Base-by-base conservation (phyloP, 208 protist genomes). In the Lotmaria passim region DNA sequence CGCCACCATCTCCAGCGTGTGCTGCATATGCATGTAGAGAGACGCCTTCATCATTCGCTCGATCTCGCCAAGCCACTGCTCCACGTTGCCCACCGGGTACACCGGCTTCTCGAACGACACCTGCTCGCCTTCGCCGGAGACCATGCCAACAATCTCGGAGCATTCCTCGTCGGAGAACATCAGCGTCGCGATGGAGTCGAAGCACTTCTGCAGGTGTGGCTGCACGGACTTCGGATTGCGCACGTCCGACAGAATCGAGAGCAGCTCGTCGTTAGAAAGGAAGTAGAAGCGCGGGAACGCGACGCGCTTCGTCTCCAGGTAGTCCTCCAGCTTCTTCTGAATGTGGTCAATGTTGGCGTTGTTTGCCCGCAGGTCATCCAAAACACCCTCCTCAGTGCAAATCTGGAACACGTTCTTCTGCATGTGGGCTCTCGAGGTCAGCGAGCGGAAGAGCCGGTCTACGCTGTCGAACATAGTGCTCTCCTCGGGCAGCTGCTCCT, bases 261-360 rank as follows among this genome's bases (percentile, higher is more conserved):
- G 90, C 52, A 99, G 82, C 81, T 99, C 98, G 83, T 99, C 98
- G 81, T 99, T 98, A 33, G 97, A 99, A 7, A 99, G 80, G 79
- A 99, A 99, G 81, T 98, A 99, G 80, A 99, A 99, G 19, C 98
- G 89, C 50, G 98, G 97, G 75, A 99, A 99, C 14, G 91, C 93
- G 48, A 90, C 81, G 46, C 98, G 80, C 81, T 99, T 99, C 23
- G 97, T 98, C 63, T 99, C 97, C 17, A 99, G 82, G 77, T 99
- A 99, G 39, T 98, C 91, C 74, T 98, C 94, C 23, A 99, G 72
- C 50, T 82, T 81, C 83, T 99, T 99, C 67, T 98, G 96, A 69
- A 99, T 97, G 43, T 93, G 76, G 66, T 98, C 98, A 56, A 99
- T 95, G 50, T 79, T 85, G 12, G 78, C 75, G 79, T 98, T 98